These are phyloP conservation scores for Diaporthe sp. DNA, from an alignment of 2,329 filamentous ascomycete genomes.

Conservation along the genomic window DNA sequence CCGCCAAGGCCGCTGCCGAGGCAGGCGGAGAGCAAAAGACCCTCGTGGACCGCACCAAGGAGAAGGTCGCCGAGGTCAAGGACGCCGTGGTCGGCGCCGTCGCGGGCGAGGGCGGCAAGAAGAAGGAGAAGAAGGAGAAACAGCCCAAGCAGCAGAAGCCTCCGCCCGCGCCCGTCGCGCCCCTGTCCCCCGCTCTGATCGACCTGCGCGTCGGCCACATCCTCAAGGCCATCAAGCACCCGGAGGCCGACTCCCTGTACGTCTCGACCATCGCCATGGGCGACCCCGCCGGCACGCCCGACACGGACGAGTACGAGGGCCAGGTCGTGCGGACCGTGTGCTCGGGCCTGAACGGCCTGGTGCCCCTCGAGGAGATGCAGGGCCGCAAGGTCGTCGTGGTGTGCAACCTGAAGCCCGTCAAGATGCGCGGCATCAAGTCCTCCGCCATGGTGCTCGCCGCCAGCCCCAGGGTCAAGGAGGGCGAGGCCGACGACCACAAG, in stretches of 20 bases:
- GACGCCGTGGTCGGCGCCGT: conserved; percentile 61
- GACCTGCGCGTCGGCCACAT: conserved; percentile 98
- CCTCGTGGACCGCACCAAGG: conserved; percentile 73
- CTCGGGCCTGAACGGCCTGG: conserved; percentile 92
- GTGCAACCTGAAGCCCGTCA: conserved; percentile 98
- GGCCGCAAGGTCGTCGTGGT: conserved; percentile 94
- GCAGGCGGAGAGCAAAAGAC: conserved; percentile 62
- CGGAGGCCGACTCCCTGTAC: conserved; percentile 95
- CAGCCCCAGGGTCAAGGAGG: conserved; percentile 85
- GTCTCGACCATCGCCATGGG: conserved; percentile 97
- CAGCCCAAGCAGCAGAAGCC: conserved; percentile 80
- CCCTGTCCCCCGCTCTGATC: conserved; percentile 86
- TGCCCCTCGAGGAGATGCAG: conserved; percentile 97
- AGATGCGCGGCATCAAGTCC: conserved; percentile 90
- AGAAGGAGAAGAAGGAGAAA: conserved; percentile 96
- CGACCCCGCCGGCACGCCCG: conserved; percentile 85
- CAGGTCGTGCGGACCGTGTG: conserved; percentile 95
- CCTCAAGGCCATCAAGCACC: conserved; percentile 94
- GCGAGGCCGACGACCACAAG: conserved; percentile 86
- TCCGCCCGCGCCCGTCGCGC: conserved; percentile 76
- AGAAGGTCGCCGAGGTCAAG: conserved; percentile 65
- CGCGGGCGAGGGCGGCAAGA: conserved; percentile 73
- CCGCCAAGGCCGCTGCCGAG: conserved; percentile 71
- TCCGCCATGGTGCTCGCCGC: conserved; percentile 95
- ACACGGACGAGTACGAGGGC: conserved; percentile 92